Base-by-base conservation (phyloP, 768 basidiomycete species). In the Antrodiella citrinella region DNA sequence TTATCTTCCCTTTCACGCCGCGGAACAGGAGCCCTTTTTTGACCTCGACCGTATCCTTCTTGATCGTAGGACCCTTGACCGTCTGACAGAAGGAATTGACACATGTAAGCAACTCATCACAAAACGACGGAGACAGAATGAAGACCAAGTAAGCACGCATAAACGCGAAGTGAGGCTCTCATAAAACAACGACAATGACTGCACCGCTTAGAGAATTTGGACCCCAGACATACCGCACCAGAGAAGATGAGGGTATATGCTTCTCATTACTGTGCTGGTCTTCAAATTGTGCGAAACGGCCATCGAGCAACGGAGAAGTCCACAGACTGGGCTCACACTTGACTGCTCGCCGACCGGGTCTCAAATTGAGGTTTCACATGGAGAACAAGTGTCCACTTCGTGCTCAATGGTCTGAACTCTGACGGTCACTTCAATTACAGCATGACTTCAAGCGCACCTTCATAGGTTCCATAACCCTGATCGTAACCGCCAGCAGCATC, bases 381-480 rank as follows among this genome's bases (percentile, higher is more conserved):
- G 7, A 35, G 15, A 7, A 15, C n/a, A n/a, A n/a, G n/a, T n/a
- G n/a, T n/a, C 30, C 30, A 35, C 30, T 35, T 35, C 30, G 30
- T 15, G 15, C 30, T 35, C 30, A 35, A 7, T 7, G 30, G 30
- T 15, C 30, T 35, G 30, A 35, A 35, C 30, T 35, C 30, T 15
- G 15, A 35, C 30, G 24, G 30, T 44, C 39, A 39, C 57, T 56
- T 45, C 53, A 56, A 64, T 73, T 77, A 65, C 80, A 73, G 79
- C 77, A 81, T 69, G 81, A 80, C 59, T 76, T 78, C 74, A 71
- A 83, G 86, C 88, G 87, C 79, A 91, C 88, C 88, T 91, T 90
- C 87, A 72, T 70, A 72, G 58, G 66, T 77, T 70, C 77, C 79
- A 67, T 77, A 85, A 55, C 72, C 81, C 70, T 84, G 81, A 66